Conservation (phyloP, 75 land plant genomes). For the Gnetum montanum region DNA sequence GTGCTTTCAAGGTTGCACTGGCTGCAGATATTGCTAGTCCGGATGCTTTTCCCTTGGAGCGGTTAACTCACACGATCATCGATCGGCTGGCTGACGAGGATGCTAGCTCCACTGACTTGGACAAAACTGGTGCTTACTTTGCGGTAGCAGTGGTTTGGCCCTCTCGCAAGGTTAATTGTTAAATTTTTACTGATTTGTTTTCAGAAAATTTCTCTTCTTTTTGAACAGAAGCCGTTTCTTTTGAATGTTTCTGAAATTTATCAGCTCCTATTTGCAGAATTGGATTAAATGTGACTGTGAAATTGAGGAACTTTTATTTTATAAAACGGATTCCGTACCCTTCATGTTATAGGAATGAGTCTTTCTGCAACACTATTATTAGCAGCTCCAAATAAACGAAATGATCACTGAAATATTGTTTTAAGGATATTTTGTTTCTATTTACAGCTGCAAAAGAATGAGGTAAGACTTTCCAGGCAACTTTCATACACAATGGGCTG, state of each 20-base stretch:
- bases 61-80: background rate
- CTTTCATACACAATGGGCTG: constrained; percentile 60
- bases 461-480: constrained; percentile 55
- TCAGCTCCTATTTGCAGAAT: background rate
- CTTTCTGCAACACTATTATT: no score
- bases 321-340: no score
- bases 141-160: constrained; percentile 65
- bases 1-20: background rate
- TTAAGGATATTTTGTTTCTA: no score
- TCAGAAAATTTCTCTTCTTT: background rate
- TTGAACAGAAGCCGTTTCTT: background rate
- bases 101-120: no score
- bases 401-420: no score
- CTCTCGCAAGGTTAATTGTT: constrained; percentile 74
- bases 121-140: constrained; percentile 44
- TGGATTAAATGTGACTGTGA: background rate
- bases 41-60: background rate
- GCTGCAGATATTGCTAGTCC: background rate
- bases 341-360: background rate
- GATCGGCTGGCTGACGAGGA: background rate
- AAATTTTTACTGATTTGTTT: background rate
- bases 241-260: background rate
- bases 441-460: constrained; percentile 54
- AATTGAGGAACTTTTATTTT: no score
- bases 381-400: no score